Evolutionary conservation across 148 eudicot species (phyloP).

Genomic region (Salicornia ramosissima): DNA sequence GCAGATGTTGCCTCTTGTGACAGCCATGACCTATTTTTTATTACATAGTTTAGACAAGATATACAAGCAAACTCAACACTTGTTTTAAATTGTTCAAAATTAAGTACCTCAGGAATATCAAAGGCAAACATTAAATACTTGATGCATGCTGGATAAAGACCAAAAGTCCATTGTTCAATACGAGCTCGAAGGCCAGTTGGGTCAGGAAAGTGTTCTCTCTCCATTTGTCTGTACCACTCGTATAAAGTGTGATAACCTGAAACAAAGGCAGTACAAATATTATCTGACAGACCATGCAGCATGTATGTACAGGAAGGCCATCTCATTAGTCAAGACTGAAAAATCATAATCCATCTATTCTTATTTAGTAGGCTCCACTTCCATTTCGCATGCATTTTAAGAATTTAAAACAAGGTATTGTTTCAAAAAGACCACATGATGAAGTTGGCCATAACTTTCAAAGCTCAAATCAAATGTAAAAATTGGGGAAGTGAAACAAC

Average conservation of each 20-base stretch:
- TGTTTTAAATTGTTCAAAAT: not conserved
- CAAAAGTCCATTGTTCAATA: slow-evolving; percentile 93
- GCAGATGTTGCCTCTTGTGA: slow-evolving; percentile 85
- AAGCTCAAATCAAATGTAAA: no score
- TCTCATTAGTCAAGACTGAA: not conserved
- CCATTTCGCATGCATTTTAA: no score
- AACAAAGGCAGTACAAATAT: slow-evolving; percentile 11
- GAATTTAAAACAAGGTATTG: no score
- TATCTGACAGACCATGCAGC: not conserved
- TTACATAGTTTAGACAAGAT: slow-evolving; percentile 13
- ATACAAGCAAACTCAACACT: not conserved
- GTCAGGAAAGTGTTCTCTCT: slow-evolving; percentile 95
- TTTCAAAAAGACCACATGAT: no score
- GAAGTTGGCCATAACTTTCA: no score
- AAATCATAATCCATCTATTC: no score
- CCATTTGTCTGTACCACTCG: slow-evolving; percentile 91
- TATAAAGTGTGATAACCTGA: slow-evolving; percentile 95
- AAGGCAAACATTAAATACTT: slow-evolving; percentile 98
- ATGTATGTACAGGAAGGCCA: not conserved
- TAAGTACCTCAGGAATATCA: slow-evolving; percentile 90
- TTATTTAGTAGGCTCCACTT: no score
- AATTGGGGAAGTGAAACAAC: no score
- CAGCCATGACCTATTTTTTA: slow-evolving; percentile 79
- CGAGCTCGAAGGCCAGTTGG: slow-evolving; percentile 96
- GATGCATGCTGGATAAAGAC: slow-evolving; percentile 97